Conservation (phyloP, 805 yeast species). For the Candida cerambycidarum region DNA sequence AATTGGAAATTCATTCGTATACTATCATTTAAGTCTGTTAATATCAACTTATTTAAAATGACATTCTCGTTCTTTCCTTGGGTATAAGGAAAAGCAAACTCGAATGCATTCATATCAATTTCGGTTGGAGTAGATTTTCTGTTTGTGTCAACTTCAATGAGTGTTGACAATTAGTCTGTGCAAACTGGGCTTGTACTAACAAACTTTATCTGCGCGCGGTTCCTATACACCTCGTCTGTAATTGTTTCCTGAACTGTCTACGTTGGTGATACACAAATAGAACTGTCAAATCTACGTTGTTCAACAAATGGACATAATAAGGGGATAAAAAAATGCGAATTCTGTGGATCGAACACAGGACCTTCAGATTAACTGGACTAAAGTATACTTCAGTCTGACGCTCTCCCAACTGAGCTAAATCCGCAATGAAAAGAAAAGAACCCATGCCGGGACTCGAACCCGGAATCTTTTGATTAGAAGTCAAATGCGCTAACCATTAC, state of each 20-base stretch:
- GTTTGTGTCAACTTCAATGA: neutral
- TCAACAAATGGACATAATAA: too few relatives aligned
- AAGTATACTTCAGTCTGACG: slow-evolving; percentile 35
- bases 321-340: slow-evolving; percentile 50
- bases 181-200: too few relatives aligned
- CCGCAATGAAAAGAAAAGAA: slow-evolving; percentile 27
- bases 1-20: slow-evolving; percentile 22
- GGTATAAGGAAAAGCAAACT: slow-evolving; percentile 26
- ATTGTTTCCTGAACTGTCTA: too few relatives aligned
- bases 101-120: neutral
- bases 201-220: too few relatives aligned
- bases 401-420: slow-evolving; percentile 39
- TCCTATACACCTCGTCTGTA: too few relatives aligned
- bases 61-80: slow-evolving; percentile 16
- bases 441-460: slow-evolving; percentile 61
- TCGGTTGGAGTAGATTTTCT: neutral
- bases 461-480: slow-evolving; percentile 67
- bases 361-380: slow-evolving; percentile 60
- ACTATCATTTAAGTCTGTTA: slow-evolving; percentile 28
- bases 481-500: slow-evolving; percentile 69
- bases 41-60: slow-evolving; percentile 21
- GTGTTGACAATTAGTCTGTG: too few relatives aligned
- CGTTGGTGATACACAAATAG: too few relatives aligned
- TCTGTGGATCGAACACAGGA: slow-evolving; percentile 83
- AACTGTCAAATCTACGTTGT: too few relatives aligned